phyloP scores from a whole-genome alignment of 768 basidiomycete species.

The Phanerochaete carnosa region DNA sequence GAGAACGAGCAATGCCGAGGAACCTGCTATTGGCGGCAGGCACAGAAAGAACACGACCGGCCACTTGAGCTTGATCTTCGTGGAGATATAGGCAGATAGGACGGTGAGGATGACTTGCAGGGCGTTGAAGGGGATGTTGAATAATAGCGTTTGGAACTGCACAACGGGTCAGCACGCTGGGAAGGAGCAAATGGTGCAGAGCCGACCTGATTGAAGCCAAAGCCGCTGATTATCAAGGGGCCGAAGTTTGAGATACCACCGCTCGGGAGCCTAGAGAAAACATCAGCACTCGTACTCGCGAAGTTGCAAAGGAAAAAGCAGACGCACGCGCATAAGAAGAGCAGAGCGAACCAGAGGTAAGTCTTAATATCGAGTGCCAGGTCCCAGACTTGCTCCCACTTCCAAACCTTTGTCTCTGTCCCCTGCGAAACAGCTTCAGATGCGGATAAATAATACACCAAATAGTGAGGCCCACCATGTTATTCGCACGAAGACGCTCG shows the following conservation, averaged over 20 bases:
- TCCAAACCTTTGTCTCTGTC: conserved; percentile 43
- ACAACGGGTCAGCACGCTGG: background rate
- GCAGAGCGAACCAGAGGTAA: conserved; percentile 38
- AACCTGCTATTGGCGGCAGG: conserved; percentile 38
- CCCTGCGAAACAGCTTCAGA: conserved; percentile 20
- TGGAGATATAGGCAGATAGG: conserved; percentile 32
- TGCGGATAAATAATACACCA: background rate
- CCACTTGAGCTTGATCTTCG: conserved; percentile 37
- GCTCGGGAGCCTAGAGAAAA: conserved; percentile 26
- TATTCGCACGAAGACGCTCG: conserved; percentile 40
- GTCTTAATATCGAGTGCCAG: conserved; percentile 38
- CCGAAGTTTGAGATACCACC: conserved; percentile 44
- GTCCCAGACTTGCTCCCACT: conserved; percentile 41
- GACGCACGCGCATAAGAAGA: conserved; percentile 40
- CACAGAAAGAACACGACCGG: conserved; percentile 34
- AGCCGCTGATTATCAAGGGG: conserved; percentile 40
- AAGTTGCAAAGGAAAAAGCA: conserved; percentile 1
- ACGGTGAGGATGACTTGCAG: conserved; percentile 40
- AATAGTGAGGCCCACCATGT: conserved; percentile 23
- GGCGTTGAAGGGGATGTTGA: conserved; percentile 45
- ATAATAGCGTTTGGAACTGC: conserved; percentile 39
- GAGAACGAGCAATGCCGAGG: conserved; percentile 30
- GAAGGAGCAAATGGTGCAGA: background rate
- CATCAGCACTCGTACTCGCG: background rate
- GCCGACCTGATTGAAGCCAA: conserved; percentile 33